Conservation (phyloP, 148 eudicot species). For the Fallopia convolvulus region DNA sequence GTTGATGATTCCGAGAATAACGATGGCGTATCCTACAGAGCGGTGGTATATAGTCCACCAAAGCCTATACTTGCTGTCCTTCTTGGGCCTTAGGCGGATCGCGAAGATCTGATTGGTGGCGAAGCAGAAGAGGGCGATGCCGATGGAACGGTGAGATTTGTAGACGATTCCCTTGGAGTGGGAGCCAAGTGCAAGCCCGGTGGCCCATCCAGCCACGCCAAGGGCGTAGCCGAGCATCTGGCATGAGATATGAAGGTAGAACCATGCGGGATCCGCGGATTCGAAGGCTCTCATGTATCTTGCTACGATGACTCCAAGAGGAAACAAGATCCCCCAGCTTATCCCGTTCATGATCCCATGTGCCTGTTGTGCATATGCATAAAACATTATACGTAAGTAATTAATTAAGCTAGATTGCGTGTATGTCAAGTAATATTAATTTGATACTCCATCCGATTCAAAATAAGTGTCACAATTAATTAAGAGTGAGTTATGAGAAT, state of each 20-base stretch:
- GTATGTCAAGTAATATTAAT: too few relatives aligned
- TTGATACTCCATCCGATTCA: too few relatives aligned
- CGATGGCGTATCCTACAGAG: neutral
- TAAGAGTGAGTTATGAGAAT: too few relatives aligned
- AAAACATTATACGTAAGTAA: neutral
- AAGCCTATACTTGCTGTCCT: slow-evolving; percentile 1
- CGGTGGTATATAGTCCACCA: slow-evolving; percentile 3
- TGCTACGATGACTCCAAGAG: slow-evolving; percentile 53
- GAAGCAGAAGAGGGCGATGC: slow-evolving; percentile 50
- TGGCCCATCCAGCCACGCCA: slow-evolving; percentile 70
- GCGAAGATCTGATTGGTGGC: slow-evolving; percentile 34
- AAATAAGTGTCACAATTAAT: too few relatives aligned
- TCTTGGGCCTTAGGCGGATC: neutral
- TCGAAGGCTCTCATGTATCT: slow-evolving; percentile 50
- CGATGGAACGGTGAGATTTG: slow-evolving; percentile 47
- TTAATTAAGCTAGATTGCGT: too few relatives aligned
- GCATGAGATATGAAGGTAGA: slow-evolving; percentile 64
- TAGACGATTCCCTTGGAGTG: slow-evolving; percentile 29
- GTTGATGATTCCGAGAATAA: neutral
- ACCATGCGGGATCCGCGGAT: slow-evolving; percentile 70
- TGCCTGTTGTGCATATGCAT: slow-evolving; percentile 28
- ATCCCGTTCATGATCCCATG: slow-evolving; percentile 65
- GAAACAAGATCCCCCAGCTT: slow-evolving; percentile 77
- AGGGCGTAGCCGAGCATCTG: slow-evolving; percentile 56
- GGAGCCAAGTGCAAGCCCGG: slow-evolving; percentile 51